Evolutionary conservation across 306 rosid genomes (phyloP), one percentile per base, ranked within the genome.

Genomic region (Lathyrus sativus): DNA sequence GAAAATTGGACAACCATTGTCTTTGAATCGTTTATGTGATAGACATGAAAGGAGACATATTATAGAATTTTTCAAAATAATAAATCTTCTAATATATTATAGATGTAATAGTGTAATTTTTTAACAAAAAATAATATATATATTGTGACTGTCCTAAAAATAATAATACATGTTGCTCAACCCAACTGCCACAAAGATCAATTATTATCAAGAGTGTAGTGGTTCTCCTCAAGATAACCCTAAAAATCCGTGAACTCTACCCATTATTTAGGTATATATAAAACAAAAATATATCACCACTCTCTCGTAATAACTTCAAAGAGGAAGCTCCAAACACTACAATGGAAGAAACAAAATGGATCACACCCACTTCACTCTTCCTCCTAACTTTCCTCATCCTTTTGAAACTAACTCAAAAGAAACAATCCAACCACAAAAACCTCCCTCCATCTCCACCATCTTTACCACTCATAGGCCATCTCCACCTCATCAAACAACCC

Each of bases 381-480:
- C n/a, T 82, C 54, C 44, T 83, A 37, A 39, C 28, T 9, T 22
- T 74, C 18, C 1, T 68, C 45, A 62, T 64, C 8, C 6, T 64
- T 7, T 35, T 33, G 7, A 68, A 51, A 9, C 59, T 4, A 0
- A 28, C 6, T 1, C 37, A 7, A 38, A 61, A 72, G 4, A 62
- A n/a, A 49, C 7, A 38, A 22, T 2, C 9, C 62, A 50, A 50
- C 1, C 35, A 14, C 11, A 35, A 6, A 28, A 72, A 70, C 6
- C 31, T 68, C 2, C 88, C 91, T 33, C 86, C 86, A 0, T 63
- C 65, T n/a, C 88, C 88, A 42, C 78, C 78, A 4, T 9, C 79
- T 22, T 43, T 83, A 15, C 90, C 90, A 4, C 1, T 80, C 43
- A 73, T 86, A 41, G 88, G 88, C 2, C 85, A 86, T 65, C 77